These are phyloP conservation scores for Kodamaea fukazawae DNA, from an alignment of 805 yeast species.

Conservation along the genomic window DNA sequence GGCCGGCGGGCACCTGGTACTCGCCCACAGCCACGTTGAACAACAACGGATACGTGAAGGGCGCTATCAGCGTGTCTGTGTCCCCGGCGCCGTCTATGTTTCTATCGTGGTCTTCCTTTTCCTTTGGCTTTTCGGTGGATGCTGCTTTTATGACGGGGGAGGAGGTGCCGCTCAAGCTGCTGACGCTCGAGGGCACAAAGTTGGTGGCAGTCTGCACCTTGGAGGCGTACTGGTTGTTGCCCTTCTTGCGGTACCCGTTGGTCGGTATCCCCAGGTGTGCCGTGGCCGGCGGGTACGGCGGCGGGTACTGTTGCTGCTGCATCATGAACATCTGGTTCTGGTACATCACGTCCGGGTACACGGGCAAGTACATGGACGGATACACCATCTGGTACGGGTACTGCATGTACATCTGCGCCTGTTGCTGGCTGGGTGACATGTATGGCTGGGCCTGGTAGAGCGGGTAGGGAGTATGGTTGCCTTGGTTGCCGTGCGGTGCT, in stretches of 20 bases:
- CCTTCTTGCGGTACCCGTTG: slow-evolving; percentile 7
- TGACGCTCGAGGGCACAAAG: slow-evolving; percentile 8
- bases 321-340: slow-evolving; percentile 13
- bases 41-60: slow-evolving; percentile 11
- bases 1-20: not conserved
- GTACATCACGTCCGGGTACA: slow-evolving; percentile 16
- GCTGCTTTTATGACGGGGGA: slow-evolving; percentile 6
- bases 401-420: slow-evolving; percentile 14
- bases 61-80: slow-evolving; percentile 2
- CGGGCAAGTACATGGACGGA: slow-evolving; percentile 16
- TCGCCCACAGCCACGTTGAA: slow-evolving; percentile 9
- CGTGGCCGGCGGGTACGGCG: slow-evolving; percentile 2
- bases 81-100: not conserved
- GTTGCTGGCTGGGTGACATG: slow-evolving; percentile 13
- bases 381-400: slow-evolving; percentile 15
- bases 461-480: slow-evolving; percentile 2
- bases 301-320: slow-evolving; percentile 13
- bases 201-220: slow-evolving; percentile 9
- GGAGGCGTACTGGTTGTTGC: slow-evolving; percentile 9
- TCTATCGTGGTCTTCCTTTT: slow-evolving; percentile 3
- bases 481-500: not conserved
- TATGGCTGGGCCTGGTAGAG: slow-evolving; percentile 10
- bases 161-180: slow-evolving; percentile 4
- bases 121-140: slow-evolving; percentile 2
- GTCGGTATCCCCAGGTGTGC: slow-evolving; percentile 1